Evolutionary conservation across 441 rosid species (phyloP).

Genomic region (Raphanus hybrid): DNA sequence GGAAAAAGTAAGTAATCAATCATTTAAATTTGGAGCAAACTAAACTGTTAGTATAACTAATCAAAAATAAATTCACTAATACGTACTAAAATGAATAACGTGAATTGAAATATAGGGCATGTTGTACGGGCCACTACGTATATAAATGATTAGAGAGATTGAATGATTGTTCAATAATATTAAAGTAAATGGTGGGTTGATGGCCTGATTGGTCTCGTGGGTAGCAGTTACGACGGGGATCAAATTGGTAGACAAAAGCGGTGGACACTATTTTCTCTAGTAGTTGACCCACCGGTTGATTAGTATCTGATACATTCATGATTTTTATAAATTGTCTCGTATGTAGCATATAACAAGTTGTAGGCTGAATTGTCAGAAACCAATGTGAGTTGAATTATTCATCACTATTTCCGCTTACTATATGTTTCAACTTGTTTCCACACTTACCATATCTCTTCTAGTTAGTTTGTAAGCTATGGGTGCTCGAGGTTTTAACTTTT

Average conservation of each 20-base stretch:
- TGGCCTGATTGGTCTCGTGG: constrained; percentile 38
- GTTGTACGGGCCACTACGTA: constrained; percentile 40
- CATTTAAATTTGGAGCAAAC: constrained; percentile 22
- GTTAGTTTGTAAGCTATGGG: constrained; percentile 1
- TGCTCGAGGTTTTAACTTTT: background rate
- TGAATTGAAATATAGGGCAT: constrained; percentile 25
- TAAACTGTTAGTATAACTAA: background rate
- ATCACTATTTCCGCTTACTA: background rate
- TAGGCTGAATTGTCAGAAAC: constrained; percentile 15
- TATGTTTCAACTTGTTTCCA: background rate
- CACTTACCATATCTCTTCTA: background rate
- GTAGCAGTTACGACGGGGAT: constrained; percentile 17
- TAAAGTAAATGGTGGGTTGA: constrained; percentile 24
- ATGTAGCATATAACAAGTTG: background rate
- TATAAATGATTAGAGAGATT: constrained; percentile 20
- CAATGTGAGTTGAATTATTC: background rate
- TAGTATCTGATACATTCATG: background rate
- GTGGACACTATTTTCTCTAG: constrained; percentile 28
- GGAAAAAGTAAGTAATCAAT: background rate
- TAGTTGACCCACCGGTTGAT: constrained; percentile 38
- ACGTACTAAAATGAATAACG: background rate
- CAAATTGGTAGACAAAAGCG: constrained; percentile 22
- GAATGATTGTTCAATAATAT: background rate
- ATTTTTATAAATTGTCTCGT: background rate
- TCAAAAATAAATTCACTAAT: background rate